Evolutionary conservation across 345 rosid species (phyloP), one percentile per base, ranked within the genome.

Genomic region (Turnera subulata): DNA sequence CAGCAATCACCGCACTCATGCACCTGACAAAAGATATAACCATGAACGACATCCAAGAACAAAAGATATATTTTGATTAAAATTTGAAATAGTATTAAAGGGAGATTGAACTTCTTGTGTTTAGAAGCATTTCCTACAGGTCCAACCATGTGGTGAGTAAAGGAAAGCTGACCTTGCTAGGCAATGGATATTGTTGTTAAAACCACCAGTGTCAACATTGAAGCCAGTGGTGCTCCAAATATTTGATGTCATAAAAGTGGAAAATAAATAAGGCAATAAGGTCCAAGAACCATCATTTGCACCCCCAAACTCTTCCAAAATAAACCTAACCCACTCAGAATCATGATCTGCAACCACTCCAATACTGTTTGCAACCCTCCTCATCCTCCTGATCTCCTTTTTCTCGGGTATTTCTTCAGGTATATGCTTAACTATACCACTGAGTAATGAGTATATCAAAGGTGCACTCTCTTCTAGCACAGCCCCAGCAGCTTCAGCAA

Each of bases 211-310:
- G 63, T 90, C 86, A 38, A 84, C 83, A 66, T 90, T 90, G 83
- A 93, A 93, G 62, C 87, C 97, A 59, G 91, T 84, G 11, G 79
- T 81, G 70, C 70, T 87, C 99, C 99, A 93, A 57, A 89, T 82
- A 58, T 72, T 81, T 55, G 97, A 90, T 32, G 87, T 77, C 95
- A 93, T 85, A 82, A 90, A 87, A 53, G 84, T 72, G 55, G 95
- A 85, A 56, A 87, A 93, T 61, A 93, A 73, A 61, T 87, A 93
- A 62, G 99, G 99, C 74, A 93, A 75, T 72, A 93, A 78, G 69
- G 79, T 78, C 99, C 99, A 93, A 15, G 97, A 93, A 64, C 78
- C 92, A 75, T 88, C 95, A 76, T 78, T 82, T 68, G 96, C 95
- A 46, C 97, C 92, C 20, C 97, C 96, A 46, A 82, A 92, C 71